Percentiles rank a stretch among this genome's conserved stretches.
Conservation (phyloP, 2,329 filamentous ascomycete species). For the Colletotrichum musicola region DNA sequence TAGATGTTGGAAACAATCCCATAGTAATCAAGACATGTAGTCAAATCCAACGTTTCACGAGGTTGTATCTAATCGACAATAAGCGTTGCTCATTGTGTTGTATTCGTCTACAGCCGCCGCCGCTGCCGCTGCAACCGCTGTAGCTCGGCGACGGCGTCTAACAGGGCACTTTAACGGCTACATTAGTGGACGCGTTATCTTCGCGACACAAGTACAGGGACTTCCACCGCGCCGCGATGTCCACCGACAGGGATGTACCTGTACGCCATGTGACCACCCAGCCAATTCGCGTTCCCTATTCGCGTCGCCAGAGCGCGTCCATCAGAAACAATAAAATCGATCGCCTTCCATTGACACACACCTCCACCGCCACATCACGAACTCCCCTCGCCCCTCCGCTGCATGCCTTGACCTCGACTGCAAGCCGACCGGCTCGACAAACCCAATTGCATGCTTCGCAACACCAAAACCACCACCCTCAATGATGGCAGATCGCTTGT, state of each 20-base stretch:
- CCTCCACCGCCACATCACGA: background rate
- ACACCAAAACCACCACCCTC: background rate
- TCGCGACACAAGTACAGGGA: constrained; percentile 13
- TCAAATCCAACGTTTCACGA: too few relatives aligned
- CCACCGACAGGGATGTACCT: background rate
- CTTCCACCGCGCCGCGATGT: accelerated
- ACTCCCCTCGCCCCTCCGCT: background rate
- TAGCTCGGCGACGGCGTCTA: background rate
- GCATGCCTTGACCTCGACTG: constrained; percentile 20
- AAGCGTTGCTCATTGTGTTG: too few relatives aligned
- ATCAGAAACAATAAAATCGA: constrained; percentile 8
- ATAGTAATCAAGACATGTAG: too few relatives aligned
- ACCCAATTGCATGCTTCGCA: constrained; percentile 5
- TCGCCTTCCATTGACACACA: constrained; percentile 16
- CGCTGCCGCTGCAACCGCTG: background rate
- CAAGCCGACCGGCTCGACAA: constrained; percentile 5
- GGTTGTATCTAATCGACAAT: too few relatives aligned
- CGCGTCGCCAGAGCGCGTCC: constrained; percentile 30
- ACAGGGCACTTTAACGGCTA: background rate
- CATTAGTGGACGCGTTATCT: constrained; percentile 9
- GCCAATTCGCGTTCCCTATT: constrained; percentile 6
- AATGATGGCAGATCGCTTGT: constrained; percentile 48
- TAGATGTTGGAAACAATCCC: too few relatives aligned
- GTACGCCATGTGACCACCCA: constrained; percentile 18
- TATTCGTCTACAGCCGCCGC: background rate